Percentiles rank a stretch among this genome's conserved stretches.
phyloP scores from a whole-genome alignment of 1,139 yeast species.

The Tardiomyces depauwii region DNA sequence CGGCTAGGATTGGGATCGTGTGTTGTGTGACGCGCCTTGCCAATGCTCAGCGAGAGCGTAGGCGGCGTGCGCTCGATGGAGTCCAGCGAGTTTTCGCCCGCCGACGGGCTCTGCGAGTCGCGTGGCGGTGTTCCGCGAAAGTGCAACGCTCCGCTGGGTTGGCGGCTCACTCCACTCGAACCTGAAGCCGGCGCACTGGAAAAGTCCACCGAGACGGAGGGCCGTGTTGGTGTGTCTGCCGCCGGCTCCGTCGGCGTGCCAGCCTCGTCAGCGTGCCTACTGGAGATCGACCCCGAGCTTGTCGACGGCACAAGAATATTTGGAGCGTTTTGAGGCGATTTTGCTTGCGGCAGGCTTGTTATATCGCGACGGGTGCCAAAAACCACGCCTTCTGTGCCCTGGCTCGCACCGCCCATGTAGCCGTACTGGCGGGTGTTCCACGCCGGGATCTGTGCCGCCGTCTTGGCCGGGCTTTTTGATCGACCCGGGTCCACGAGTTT shows the following conservation, averaged over 20 bases:
- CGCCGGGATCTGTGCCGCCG: conserved; percentile 28
- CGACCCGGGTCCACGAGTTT: conserved; percentile 29
- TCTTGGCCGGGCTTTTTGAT: conserved; percentile 22
- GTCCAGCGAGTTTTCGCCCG: background rate
- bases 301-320: background rate
- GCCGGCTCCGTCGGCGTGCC: too few relatives aligned
- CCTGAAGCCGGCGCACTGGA: too few relatives aligned
- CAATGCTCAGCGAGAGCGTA: background rate
- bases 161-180: background rate
- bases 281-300: background rate
- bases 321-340: background rate
- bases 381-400: conserved; percentile 11
- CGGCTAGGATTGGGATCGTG: too few relatives aligned
- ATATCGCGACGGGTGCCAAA: background rate
- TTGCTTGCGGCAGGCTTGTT: background rate
- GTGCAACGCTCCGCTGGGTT: too few relatives aligned
- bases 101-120: background rate
- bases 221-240: too few relatives aligned
- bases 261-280: too few relatives aligned
- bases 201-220: too few relatives aligned
- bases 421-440: conserved; percentile 55
- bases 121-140: background rate
- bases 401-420: conserved; percentile 44
- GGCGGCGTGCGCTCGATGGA: background rate
- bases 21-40: too few relatives aligned